A percentile compares a stretch with the other conserved stretches of the same genome.
Conservation (phyloP, 306 rosid species). For the Trifolium subterraneum region DNA sequence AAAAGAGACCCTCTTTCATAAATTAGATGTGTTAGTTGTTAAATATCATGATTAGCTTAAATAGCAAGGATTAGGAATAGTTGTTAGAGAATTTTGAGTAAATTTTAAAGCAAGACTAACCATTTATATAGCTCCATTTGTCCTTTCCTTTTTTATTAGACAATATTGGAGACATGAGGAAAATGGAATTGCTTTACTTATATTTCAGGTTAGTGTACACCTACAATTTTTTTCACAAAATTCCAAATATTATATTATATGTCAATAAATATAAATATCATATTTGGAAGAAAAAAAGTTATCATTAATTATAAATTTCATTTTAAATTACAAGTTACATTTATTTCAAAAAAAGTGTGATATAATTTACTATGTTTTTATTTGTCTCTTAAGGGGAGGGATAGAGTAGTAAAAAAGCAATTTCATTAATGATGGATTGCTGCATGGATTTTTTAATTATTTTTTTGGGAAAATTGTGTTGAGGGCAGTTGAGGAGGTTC, state of each 20-base stretch:
- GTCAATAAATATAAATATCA: background rate
- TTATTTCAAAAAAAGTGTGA: background rate
- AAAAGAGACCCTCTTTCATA: slow-evolving; percentile 15
- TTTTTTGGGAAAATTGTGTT: background rate
- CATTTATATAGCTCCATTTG: slow-evolving; percentile 60
- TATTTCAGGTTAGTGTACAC: slow-evolving; percentile 38
- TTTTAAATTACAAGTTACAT: background rate
- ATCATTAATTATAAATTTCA: slow-evolving; percentile 1
- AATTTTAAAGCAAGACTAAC: slow-evolving; percentile 48
- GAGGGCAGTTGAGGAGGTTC: slow-evolving; percentile 46
- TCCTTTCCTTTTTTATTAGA: slow-evolving; percentile 43
- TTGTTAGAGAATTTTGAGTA: slow-evolving; percentile 62
- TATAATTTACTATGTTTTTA: background rate
- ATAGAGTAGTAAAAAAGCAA: slow-evolving; percentile 47
- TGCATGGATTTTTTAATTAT: background rate
- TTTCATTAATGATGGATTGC: background rate
- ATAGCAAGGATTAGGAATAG: slow-evolving; percentile 47
- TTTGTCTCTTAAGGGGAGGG: slow-evolving; percentile 8
- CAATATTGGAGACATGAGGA: background rate
- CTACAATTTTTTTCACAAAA: slow-evolving; percentile 25
- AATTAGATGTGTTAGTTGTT: slow-evolving; percentile 33
- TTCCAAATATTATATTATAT: background rate
- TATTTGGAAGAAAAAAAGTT: background rate
- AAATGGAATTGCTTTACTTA: slow-evolving; percentile 37
- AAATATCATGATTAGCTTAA: slow-evolving; percentile 45